phyloP scores from a whole-genome alignment of 192 early-diverging fungal species.

The Coemansia sp. region DNA sequence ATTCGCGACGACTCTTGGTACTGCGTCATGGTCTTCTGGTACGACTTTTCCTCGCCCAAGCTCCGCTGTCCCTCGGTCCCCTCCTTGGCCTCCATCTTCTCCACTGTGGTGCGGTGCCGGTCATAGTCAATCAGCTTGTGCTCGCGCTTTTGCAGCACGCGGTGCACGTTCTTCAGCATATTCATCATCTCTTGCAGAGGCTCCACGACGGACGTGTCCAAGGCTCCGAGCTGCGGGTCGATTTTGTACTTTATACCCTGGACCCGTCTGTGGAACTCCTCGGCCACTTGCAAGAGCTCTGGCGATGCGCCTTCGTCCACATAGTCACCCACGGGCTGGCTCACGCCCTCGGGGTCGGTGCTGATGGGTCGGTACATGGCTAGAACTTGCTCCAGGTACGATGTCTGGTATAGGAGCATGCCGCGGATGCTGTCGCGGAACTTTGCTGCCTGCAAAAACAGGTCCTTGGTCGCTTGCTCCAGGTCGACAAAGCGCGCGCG shows the following conservation, averaged over 20 bases:
- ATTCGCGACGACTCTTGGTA: constrained; percentile 79
- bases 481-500: constrained; percentile 62
- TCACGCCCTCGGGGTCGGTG: constrained; percentile 39
- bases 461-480: constrained; percentile 55
- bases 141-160: constrained; percentile 81
- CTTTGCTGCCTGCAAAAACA: constrained; percentile 64
- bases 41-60: constrained; percentile 62
- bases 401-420: constrained; percentile 61
- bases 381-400: constrained; percentile 56
- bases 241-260: constrained; percentile 53
- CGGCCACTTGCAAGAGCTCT: constrained; percentile 44
- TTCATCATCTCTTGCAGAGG: constrained; percentile 75
- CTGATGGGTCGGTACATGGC: constrained; percentile 58
- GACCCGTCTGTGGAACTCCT: constrained; percentile 44
- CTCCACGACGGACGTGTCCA: constrained; percentile 75
- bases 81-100: constrained; percentile 72
- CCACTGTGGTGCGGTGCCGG: constrained; percentile 65
- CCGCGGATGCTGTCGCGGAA: constrained; percentile 62
- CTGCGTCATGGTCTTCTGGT: constrained; percentile 66
- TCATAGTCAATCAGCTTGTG: constrained; percentile 96
- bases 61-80: constrained; percentile 49
- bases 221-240: constrained; percentile 63
- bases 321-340: constrained; percentile 44
- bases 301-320: constrained; percentile 57
- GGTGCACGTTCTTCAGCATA: constrained; percentile 75